Evolutionary conservation across 192 early-diverging fungal species (phyloP), one percentile per base, ranked within the genome.

Genomic region (Coemansia biformis): DNA sequence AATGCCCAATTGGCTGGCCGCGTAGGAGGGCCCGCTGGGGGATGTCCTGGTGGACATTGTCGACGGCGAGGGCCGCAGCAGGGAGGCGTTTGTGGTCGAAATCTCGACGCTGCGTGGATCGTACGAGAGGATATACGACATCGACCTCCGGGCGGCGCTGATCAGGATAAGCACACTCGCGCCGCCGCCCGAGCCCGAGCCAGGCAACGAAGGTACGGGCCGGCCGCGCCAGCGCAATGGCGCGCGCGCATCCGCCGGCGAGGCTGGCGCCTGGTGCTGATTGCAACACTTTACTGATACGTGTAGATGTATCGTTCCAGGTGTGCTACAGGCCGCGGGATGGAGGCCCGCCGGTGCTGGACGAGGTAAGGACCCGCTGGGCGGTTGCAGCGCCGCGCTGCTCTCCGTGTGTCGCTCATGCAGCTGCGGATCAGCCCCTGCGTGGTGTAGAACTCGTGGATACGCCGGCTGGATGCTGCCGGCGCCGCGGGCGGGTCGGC

Each of bases 41-140:
- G 68, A 71, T n/a, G 56, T 64, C 13, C 54, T 59, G 43, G 38
- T 71, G n/a, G 48, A 59, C 5, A 59, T 71, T 21, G 30, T 51
- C 1, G 68, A 71, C 28, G 55, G 18, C 4, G 50, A 55, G 12
- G 56, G 43, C 46, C 29, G 11, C 28, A 34, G 48, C 21, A 36
- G 63, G 4, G 68, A 71, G 26, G 42, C 56, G 36, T 71, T 71
- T 48, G 51, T 63, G 39, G 24, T 71, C 22, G 68, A 71, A 32
- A 19, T 71, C 10, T 59, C 52, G 28, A 18, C 49, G 11, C 16
- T 58, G 4, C 8, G 30, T 10, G 67, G 67, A 3, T 23, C 24
- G 8, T 71, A 71, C 24, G 47, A 54, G 17, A 41, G 36, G 12
- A 40, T 26, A 4, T 51, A 64, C 24, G 68, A 64, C 13, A 18